Evolutionary conservation across 2,329 filamentous ascomycete species (phyloP).

Genomic region (Stemphylium vesicarium): DNA sequence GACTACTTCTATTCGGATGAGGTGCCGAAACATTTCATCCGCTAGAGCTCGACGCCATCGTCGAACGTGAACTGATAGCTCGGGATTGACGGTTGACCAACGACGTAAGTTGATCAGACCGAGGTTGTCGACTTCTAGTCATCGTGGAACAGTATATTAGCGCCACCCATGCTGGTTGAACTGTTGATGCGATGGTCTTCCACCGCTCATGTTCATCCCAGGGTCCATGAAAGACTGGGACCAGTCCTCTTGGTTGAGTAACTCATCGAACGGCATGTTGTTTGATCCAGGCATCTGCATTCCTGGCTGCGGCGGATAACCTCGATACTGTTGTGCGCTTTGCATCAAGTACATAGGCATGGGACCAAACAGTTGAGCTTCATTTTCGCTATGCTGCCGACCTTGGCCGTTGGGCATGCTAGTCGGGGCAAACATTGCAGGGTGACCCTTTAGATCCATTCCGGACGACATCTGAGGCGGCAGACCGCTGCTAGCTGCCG

Average conservation of each 20-base stretch:
- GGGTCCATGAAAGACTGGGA: constrained; percentile 48
- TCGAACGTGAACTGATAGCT: background rate
- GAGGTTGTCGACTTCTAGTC: background rate
- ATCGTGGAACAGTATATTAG: constrained; percentile 17
- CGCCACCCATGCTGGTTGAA: constrained; percentile 29
- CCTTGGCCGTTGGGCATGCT: constrained; percentile 23
- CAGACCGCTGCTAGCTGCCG: constrained; percentile 5
- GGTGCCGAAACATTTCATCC: background rate
- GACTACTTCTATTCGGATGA: background rate
- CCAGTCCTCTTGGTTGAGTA: constrained; percentile 51
- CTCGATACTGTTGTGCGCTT: constrained; percentile 38
- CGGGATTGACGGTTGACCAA: background rate
- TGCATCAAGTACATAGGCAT: constrained; percentile 75
- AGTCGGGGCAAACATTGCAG: constrained; percentile 30
- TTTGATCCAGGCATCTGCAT: constrained; percentile 31
- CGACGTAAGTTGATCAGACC: background rate
- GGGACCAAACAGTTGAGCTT: constrained; percentile 74
- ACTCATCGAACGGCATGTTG: constrained; percentile 46
- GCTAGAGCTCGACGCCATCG: background rate
- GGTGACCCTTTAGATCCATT: constrained; percentile 38
- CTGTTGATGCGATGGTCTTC: constrained; percentile 26
- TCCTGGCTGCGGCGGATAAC: constrained; percentile 34
- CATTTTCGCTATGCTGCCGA: constrained; percentile 61
- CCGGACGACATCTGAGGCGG: constrained; percentile 5
- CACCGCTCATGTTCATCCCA: constrained; percentile 35